These are phyloP conservation scores for Jackrogersella minutella DNA, from an alignment of 495 filamentous ascomycete species.

Conservation along the genomic window DNA sequence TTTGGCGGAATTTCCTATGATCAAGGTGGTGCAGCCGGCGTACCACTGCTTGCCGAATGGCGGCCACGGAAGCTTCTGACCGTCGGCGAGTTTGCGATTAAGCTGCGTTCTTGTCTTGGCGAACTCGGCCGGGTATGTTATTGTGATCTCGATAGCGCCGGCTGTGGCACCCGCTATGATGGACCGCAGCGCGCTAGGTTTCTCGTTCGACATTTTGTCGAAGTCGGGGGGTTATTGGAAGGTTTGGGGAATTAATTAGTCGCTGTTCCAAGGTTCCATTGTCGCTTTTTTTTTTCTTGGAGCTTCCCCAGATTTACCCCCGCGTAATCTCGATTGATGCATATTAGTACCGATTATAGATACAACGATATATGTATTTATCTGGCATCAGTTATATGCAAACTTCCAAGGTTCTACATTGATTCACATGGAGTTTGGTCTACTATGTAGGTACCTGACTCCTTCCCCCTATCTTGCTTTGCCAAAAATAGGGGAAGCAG, in stretches of 20 bases:
- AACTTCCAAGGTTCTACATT: not conserved
- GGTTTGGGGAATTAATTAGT: not conserved
- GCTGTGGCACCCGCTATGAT: conserved; percentile 89
- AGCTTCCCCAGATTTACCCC: conserved; percentile 17
- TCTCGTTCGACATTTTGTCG: conserved; percentile 47
- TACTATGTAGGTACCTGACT: too few relatives aligned
- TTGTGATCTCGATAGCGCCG: conserved; percentile 95
- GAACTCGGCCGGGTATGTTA: conserved; percentile 98
- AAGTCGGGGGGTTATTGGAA: not conserved
- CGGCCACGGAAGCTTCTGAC: conserved; percentile 92
- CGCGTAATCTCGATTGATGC: conserved; percentile 32
- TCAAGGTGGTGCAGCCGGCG: conserved; percentile 94
- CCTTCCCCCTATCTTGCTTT: too few relatives aligned
- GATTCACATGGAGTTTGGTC: not conserved
- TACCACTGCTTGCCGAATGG: conserved; percentile 96
- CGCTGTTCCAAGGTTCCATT: not conserved
- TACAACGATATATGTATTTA: conserved; percentile 8
- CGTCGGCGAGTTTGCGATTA: conserved; percentile 80
- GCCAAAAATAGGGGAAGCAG: too few relatives aligned
- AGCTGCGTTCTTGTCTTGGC: conserved; percentile 96
- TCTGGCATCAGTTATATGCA: not conserved
- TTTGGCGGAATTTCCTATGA: conserved; percentile 95
- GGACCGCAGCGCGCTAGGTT: conserved; percentile 84
- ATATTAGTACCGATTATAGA: not conserved
- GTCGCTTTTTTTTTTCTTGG: conserved; percentile 16